A percentile compares a stretch with the other conserved stretches of the same genome.
Evolutionary conservation across 192 early-diverging fungal genomes (phyloP).

Genomic region (Coemansia sp.): DNA sequence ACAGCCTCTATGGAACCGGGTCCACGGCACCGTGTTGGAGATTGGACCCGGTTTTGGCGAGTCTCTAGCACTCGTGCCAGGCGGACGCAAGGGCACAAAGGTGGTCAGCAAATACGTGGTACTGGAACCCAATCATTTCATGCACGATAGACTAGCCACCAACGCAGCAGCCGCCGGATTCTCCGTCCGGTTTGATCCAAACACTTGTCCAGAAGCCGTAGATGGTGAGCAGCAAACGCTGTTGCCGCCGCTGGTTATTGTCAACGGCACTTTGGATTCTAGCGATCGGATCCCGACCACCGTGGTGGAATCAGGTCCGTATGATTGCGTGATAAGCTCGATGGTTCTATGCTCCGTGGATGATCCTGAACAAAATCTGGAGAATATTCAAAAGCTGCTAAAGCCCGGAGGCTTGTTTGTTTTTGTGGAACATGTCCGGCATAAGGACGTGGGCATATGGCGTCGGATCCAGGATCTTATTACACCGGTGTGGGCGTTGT

Average conservation of each 20-base stretch:
- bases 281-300: constrained; percentile 13
- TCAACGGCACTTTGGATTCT: constrained; percentile 43
- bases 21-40: constrained; percentile 39
- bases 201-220: constrained; percentile 19
- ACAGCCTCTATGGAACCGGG: constrained; percentile 27
- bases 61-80: constrained; percentile 13
- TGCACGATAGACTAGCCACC: constrained; percentile 19
- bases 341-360: constrained; percentile 44
- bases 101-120: constrained; percentile 18
- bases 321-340: constrained; percentile 33
- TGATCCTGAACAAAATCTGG: constrained; percentile 25
- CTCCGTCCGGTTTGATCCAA: constrained; percentile 23
- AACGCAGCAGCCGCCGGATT: constrained; percentile 28
- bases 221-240: too few species aligned
- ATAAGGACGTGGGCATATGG: constrained; percentile 32
- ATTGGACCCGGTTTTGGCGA: constrained; percentile 41
- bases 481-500: constrained; percentile 16
- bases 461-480: constrained; percentile 13
- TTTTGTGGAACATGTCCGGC: constrained; percentile 47
- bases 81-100: background rate
- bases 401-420: constrained; percentile 37
- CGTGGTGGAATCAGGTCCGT: constrained; percentile 30
- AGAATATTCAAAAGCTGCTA: constrained; percentile 25
- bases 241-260: constrained; percentile 30
- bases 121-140: constrained; percentile 30